Conservation (phyloP, 208 protist genomes). For the Tritrichomonas musculus region DNA sequence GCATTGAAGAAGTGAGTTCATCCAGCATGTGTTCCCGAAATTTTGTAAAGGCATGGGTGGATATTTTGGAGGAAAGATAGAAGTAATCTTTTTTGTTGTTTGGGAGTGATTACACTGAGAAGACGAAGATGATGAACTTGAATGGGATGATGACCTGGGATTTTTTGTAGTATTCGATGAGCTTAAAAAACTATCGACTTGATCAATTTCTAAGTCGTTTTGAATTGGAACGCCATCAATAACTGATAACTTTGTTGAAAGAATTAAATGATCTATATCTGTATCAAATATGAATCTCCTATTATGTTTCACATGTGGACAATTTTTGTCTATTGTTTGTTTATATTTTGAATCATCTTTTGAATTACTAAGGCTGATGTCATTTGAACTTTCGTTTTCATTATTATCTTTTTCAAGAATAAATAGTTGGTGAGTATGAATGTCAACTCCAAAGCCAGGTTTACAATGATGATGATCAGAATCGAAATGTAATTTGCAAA, state of each 20-base stretch:
- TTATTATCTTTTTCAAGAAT: neutral
- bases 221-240: neutral
- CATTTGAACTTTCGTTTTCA: too few relatives aligned
- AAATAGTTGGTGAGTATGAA: constrained; percentile 13
- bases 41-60: neutral
- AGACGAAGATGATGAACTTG: too few relatives aligned
- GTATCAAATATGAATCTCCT: neutral
- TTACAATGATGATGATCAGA: neutral
- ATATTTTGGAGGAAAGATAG: neutral
- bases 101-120: too few relatives aligned
- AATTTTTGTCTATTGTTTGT: too few relatives aligned
- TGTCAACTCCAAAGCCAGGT: neutral
- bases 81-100: too few relatives aligned
- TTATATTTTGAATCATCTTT: too few relatives aligned
- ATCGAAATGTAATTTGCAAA: neutral
- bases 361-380: too few relatives aligned
- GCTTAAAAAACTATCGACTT: too few relatives aligned
- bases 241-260: neutral
- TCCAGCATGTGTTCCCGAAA: neutral
- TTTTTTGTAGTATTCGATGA: too few relatives aligned
- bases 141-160: too few relatives aligned
- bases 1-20: constrained; percentile 8
- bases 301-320: too few relatives aligned
- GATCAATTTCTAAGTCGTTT: neutral
- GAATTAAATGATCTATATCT: neutral